Evolutionary conservation across 495 filamentous ascomycete genomes (phyloP).

Genomic region (Daldinia childiae): DNA sequence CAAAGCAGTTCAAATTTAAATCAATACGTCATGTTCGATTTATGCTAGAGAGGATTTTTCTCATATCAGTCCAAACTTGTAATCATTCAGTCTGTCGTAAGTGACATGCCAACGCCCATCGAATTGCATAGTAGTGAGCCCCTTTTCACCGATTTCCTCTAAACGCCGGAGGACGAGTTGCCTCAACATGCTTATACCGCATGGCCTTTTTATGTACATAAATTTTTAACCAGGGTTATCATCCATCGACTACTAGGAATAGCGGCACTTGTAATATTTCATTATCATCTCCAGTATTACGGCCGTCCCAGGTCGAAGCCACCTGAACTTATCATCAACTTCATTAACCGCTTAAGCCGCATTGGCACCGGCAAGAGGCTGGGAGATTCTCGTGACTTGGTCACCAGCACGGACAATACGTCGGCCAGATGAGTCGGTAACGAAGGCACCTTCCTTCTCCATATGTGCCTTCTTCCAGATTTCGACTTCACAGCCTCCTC

Average conservation of each 20-base stretch:
- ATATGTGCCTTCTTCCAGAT: conserved; percentile 97
- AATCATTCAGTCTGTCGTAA: conserved; percentile 37
- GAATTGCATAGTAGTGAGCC: conserved; percentile 14
- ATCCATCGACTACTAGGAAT: not conserved
- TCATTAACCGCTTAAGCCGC: conserved; percentile 64
- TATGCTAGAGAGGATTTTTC: conserved; percentile 10
- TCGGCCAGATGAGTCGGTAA: conserved; percentile 83
- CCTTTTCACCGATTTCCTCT: conserved; percentile 18
- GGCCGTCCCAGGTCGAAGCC: not conserved
- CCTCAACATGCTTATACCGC: conserved; percentile 38
- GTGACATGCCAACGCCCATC: conserved; percentile 31
- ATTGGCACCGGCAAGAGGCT: conserved; percentile 75
- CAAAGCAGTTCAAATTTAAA: not conserved
- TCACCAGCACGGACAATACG: conserved; percentile 89
- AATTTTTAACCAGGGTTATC: conserved; percentile 1
- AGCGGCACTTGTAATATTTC: not conserved
- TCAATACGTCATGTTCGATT: conserved; percentile 21
- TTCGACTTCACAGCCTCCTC: conserved; percentile 96
- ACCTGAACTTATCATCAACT: not conserved
- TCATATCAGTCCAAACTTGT: conserved; percentile 21
- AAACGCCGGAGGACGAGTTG: conserved; percentile 41
- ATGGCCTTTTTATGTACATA: conserved; percentile 30
- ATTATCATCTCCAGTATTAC: conserved; percentile 15
- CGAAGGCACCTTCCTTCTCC: conserved; percentile 83
- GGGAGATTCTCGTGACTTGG: conserved; percentile 84